Conservation (phyloP, 305 asterid species). For the Andrographis paniculata region DNA sequence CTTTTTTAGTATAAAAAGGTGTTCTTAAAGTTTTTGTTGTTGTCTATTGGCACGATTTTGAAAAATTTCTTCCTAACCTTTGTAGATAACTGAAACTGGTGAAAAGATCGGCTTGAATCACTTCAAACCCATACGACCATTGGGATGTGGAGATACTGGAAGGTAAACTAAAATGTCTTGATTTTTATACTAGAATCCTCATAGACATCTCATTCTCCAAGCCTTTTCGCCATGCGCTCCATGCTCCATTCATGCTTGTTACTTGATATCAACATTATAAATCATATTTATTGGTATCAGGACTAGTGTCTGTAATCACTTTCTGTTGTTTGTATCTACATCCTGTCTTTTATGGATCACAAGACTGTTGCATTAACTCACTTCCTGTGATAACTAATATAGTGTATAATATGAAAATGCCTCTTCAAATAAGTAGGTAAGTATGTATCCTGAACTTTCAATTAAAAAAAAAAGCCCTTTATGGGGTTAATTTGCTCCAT, state of each 20-base stretch:
- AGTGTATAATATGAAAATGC: too few relatives aligned
- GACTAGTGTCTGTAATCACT: too few relatives aligned
- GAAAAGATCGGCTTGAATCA: conserved; percentile 77
- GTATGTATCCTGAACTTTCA: too few relatives aligned
- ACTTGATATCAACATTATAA: not conserved
- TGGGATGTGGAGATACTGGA: conserved; percentile 99
- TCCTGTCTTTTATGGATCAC: too few relatives aligned
- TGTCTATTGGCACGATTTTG: conserved; percentile 6
- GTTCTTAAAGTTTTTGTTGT: not conserved
- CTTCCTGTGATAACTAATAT: too few relatives aligned
- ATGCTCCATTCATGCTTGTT: not conserved
- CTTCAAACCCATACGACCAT: conserved; percentile 83
- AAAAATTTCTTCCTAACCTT: conserved; percentile 12
- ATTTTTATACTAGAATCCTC: conserved; percentile 1
- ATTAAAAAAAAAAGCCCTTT: too few relatives aligned
- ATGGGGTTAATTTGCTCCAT: too few relatives aligned
- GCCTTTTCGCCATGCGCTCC: not conserved
- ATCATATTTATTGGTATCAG: not conserved
- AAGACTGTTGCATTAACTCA: too few relatives aligned
- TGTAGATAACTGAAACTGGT: conserved; percentile 63
- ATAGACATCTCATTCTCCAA: not conserved
- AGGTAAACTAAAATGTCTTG: conserved; percentile 38
- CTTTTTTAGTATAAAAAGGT: not conserved
- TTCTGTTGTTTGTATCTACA: too few relatives aligned
- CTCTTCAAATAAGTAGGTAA: too few relatives aligned